A percentile compares a stretch with the other conserved stretches of the same genome.
phyloP scores from a whole-genome alignment of 2,329 filamentous ascomycete genomes.

The Remersonia thermophila region DNA sequence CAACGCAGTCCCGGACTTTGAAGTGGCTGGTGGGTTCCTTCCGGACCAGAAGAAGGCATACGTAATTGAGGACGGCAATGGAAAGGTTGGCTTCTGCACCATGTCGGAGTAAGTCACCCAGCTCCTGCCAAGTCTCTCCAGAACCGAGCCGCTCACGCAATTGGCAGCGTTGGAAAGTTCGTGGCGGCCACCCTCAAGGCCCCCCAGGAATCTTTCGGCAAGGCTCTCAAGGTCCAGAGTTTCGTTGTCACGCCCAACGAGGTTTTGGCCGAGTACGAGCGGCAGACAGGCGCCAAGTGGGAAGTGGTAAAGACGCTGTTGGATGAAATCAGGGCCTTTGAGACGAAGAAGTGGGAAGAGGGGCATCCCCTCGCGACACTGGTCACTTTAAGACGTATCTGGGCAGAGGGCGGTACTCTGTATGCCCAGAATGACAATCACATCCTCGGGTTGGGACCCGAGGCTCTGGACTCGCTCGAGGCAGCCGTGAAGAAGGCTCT shows the following conservation, averaged over 20 bases:
- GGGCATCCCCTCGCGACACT: conserved; percentile 38
- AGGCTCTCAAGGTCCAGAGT: conserved; percentile 55
- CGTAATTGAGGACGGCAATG: conserved; percentile 49
- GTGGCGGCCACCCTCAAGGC: conserved; percentile 50
- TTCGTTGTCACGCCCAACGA: conserved; percentile 53
- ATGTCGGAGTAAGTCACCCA: conserved; percentile 51
- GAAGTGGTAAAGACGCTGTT: conserved; percentile 40
- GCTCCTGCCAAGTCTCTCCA: not conserved
- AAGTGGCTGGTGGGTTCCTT: conserved; percentile 46
- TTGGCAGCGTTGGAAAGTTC: conserved; percentile 49
- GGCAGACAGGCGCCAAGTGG: conserved; percentile 49
- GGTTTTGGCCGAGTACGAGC: conserved; percentile 55
- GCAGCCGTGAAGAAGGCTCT: conserved; percentile 18
- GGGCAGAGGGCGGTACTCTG: conserved; percentile 59
- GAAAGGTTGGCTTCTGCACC: conserved; percentile 53
- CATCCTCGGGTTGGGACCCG: conserved; percentile 36
- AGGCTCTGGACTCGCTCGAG: conserved; percentile 39
- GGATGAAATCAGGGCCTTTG: conserved; percentile 39
- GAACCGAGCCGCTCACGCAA: conserved; percentile 2
- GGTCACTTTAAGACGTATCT: conserved; percentile 55
- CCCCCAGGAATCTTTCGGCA: conserved; percentile 39
- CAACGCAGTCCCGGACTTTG: conserved; percentile 24
- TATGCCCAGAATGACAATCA: conserved; percentile 58
- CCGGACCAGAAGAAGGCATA: conserved; percentile 42
- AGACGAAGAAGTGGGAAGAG: conserved; percentile 46